Evolutionary conservation across 345 rosid species (phyloP), one percentile per base, ranked within the genome.

Genomic region (Erysimum cheiranthoides): DNA sequence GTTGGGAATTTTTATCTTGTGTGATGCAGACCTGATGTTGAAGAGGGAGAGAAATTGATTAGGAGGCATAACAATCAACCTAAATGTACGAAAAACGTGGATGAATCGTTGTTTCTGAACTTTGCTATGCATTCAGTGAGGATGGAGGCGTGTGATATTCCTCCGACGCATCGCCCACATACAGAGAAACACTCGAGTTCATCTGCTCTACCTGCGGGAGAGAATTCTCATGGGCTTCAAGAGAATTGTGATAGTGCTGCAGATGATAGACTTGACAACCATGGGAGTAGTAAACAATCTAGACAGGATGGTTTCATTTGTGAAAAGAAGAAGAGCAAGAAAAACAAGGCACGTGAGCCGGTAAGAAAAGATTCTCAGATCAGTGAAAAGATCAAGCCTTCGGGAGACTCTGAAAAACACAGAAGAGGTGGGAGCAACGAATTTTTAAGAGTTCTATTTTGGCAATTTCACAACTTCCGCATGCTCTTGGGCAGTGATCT

Each of bases 81-180:
- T 17, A 88, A 90, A 81, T 89, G 96, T 82, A 83, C 88, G 16
- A 71, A 71, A 17, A 65, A 49, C 18, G 28, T 46, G 32, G 98
- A 94, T 62, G 88, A 92, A 61, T 84, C 96, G 21, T 83, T 94
- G 71, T 90, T 94, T 87, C 76, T 92, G 52, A 90, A 94, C 81
- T 94, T 94, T 66, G 98, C 98, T 27, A 94, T 94, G 98, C 98
- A 94, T 80, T 94, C 98, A 42, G 97, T 90, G 65, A 86, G 98
- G 77, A 75, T 90, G 97, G 98, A 94, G 86, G 97, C 97, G 31
- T 94, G 98, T 88, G 98, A 94, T 84, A 87, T 92, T 51, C 98
- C 98, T 1, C 96, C 93, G 16, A 74, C 83, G 17, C 86, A 90
- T 84, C 86, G 76, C 14, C 36, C 85, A 21, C 71, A 81, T 21